These are phyloP conservation scores for Colletotrichum tofieldiae DNA, from an alignment of 2,329 filamentous ascomycete genomes.

Conservation along the genomic window DNA sequence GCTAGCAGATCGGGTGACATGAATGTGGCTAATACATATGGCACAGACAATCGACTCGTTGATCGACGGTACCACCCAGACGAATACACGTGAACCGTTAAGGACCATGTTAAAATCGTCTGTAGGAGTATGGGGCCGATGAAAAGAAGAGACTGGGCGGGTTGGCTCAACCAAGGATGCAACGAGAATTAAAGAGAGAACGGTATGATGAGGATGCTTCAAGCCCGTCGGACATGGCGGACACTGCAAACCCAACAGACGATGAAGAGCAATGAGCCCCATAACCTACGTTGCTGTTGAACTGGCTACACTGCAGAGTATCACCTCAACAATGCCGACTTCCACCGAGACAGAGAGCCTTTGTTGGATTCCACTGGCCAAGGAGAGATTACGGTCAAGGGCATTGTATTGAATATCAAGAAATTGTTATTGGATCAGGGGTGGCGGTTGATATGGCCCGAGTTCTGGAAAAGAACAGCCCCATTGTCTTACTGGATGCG, in stretches of 20 bases:
- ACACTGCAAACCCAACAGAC: not conserved
- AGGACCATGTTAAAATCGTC: conserved; percentile 13
- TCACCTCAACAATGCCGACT: no score
- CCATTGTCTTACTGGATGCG: not conserved
- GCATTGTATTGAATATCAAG: not conserved
- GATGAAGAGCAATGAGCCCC: not conserved
- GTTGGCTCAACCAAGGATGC: not conserved
- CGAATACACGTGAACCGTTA: not conserved
- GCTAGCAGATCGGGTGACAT: not conserved
- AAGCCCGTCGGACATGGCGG: not conserved
- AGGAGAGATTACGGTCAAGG: not conserved
- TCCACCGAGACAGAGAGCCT: no score
- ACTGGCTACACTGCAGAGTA: no score
- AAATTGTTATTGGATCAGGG: not conserved
- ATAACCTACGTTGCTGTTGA: not conserved
- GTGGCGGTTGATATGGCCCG: not conserved
- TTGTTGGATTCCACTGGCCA: not conserved
- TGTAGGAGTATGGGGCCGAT: conserved; percentile 8
- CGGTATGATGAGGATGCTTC: not conserved
- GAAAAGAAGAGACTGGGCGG: conserved; percentile 1
- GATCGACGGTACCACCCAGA: not conserved
- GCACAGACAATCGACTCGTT: not conserved
- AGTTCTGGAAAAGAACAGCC: not conserved
- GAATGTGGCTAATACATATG: not conserved
- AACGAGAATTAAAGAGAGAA: not conserved